Base-by-base conservation (phyloP, 768 basidiomycete species). In the Amanita jacksonii region DNA sequence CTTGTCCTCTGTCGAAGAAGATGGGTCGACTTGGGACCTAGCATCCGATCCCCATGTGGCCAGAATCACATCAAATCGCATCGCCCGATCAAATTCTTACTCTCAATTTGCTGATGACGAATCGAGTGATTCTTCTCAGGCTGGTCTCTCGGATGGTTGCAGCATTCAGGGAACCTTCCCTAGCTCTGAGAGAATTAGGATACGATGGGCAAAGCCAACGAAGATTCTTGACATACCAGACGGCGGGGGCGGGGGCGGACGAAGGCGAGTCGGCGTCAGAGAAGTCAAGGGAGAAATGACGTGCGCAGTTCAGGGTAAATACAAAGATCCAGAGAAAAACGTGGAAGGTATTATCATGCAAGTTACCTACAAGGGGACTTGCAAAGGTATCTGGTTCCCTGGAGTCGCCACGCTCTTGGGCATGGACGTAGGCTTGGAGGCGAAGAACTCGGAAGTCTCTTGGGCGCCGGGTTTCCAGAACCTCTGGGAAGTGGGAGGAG, bases 361-460 rank as follows among this genome's bases (percentile, higher is more conserved):
- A 32, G 60, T 88, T 12, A 76, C 81, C 45, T 87, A 85, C 57
- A 79, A 77, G 49, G 85, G 73, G 30, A 72, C 75, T 2, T 88
- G 85, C 60, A 79, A 75, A 49, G 82, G 82, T 9, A 63, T 89
- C 34, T 89, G 84, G 82, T 87, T 79, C 54, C 79, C 85, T 31
- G 87, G 85, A 2, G 85, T 87, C 4, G 87, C 87, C 3, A 88
- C 83, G 3, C 65, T 86, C 52, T 67, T 90, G 15, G 87, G 85
- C 8, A 64, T 89, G 70, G 86, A 89, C 52, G 71, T 86, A 24
- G 72, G 73, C 8, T 66, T 90, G 9, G 77, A 81, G 48, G 70
- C 75, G 7, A 80, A 79, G 52, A 76, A 77, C 20, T 81, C 78
- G 18, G 80, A 85, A 46, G 69, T 85, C 16, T 60, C 68, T 12